These are phyloP conservation scores for Termitomyces sp. DNA, from an alignment of 1,284 basidiomycete species.

Conservation along the genomic window DNA sequence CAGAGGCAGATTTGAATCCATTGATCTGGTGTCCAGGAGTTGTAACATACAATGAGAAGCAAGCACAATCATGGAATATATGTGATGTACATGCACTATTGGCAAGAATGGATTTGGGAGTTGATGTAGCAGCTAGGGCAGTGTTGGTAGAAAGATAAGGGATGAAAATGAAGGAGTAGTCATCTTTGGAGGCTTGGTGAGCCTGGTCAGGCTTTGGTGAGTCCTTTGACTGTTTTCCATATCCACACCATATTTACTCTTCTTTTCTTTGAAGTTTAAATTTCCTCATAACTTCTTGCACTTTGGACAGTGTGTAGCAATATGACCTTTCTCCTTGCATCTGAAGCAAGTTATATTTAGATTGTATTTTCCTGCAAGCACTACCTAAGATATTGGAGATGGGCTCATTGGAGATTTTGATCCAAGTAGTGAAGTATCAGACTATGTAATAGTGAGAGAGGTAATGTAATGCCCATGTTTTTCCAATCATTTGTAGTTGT, in stretches of 20 bases:
- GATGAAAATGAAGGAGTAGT: neutral
- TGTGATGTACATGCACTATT: slow-evolving; percentile 10
- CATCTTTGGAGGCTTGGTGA: no score
- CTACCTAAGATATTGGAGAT: slow-evolving; percentile 41
- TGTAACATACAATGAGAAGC: slow-evolving; percentile 5
- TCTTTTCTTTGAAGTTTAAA: neutral
- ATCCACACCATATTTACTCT: neutral
- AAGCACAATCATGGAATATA: slow-evolving; percentile 3
- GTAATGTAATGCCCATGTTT: no score
- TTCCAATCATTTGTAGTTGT: no score
- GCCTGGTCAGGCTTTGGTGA: neutral
- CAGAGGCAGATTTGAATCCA: slow-evolving; percentile 9
- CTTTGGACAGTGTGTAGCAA: slow-evolving; percentile 1
- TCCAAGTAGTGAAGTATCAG: slow-evolving; percentile 84
- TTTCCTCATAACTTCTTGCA: neutral
- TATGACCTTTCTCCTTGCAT: slow-evolving; percentile 26
- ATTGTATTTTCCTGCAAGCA: slow-evolving; percentile 14
- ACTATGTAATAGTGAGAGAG: slow-evolving; percentile 90
- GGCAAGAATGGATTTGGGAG: slow-evolving; percentile 1
- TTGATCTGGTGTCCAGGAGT: slow-evolving; percentile 7
- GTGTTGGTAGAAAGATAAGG: neutral
- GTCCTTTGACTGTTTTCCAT: slow-evolving; percentile 10
- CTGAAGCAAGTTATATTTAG: slow-evolving; percentile 20
- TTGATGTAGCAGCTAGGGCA: neutral
- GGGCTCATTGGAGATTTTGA: slow-evolving; percentile 56